Conservation (phyloP, 164 flowering plant genomes). For the Piper longum region DNA sequence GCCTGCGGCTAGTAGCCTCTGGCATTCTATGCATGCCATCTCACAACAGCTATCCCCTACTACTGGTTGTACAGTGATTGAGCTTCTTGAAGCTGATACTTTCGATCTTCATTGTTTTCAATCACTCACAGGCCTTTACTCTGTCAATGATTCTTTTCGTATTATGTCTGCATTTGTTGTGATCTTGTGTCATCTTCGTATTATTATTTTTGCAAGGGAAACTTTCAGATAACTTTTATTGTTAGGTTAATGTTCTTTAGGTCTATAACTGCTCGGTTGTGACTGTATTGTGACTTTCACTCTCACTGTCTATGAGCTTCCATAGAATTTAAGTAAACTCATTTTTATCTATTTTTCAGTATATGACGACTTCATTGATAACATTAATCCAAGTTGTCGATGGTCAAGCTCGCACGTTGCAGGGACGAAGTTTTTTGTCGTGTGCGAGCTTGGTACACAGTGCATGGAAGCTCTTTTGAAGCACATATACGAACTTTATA, state of each 20-base stretch:
- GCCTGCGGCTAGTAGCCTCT: slow-evolving; percentile 75
- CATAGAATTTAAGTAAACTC: too few relatives aligned
- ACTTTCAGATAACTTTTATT: too few relatives aligned
- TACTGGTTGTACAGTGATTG: slow-evolving; percentile 67
- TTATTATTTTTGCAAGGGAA: too few relatives aligned
- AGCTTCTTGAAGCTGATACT: slow-evolving; percentile 81
- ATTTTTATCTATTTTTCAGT: too few relatives aligned
- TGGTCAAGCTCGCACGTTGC: background rate
- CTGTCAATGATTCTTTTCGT: too few relatives aligned
- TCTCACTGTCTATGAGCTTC: background rate
- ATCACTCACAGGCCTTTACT: slow-evolving; percentile 55
- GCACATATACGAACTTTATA: slow-evolving; percentile 57
- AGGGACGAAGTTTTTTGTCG: slow-evolving; percentile 44
- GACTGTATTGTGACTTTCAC: too few relatives aligned
- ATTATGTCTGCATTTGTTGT: too few relatives aligned
- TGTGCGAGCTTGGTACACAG: slow-evolving; percentile 64
- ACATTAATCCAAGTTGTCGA: too few relatives aligned
- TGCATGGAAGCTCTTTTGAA: slow-evolving; percentile 64
- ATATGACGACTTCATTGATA: background rate
- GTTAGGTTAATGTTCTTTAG: too few relatives aligned
- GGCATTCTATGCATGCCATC: slow-evolving; percentile 99
- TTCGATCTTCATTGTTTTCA: slow-evolving; percentile 96
- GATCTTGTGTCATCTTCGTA: too few relatives aligned
- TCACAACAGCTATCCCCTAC: slow-evolving; percentile 85
- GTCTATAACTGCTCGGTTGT: too few relatives aligned